Base-by-base conservation (phyloP, 1,284 basidiomycete species). In the Rhizoctonia solani region DNA sequence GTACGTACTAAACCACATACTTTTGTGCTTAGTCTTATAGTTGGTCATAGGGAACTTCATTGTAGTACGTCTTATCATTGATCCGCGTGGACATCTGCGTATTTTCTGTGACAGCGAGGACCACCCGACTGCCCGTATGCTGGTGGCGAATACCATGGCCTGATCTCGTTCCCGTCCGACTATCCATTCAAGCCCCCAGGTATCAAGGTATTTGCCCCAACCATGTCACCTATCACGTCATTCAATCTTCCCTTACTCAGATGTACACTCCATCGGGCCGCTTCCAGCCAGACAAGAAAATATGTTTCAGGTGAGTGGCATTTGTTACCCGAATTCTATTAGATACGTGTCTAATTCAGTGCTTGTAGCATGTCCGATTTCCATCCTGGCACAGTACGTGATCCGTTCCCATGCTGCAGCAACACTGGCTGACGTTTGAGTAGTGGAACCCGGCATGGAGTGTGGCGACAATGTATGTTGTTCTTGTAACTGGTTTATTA, bases 101-200 rank as follows among this genome's bases (percentile, higher is more conserved):
- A 55, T n/a, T 32, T 55, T 42, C 59, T 72, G 71, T 37, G 68
- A 23, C 75, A 97, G 89, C 89, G 93, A 53, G 95, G 95, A 1
- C 95, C 95, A 29, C 90, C 93, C 58, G 95, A 97, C 76, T 92
- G 93, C 41, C 91, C 93, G 6, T 97, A 89, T 74, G 84, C 85
- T n/a, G 93, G 90, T 54, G 95, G 95, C 75, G 95, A 98, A 77
- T 98, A 93, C 76, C 92, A 95, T 74, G 95, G 89, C n/a, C 86
- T 90, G 25, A 83, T 93, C 39, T 77, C 93, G 66, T 96, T 96
- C 75, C 95, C 95, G 2, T 81, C 91, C 25, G 95, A 97, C 78
- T 98, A 95, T 76, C 91, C 93, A 50, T 95, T 95, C 82, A 95
- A 93, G 77, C 93, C 93, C 0, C 95, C 95, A 69, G 95, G 95